Base-by-base conservation (phyloP, 345 rosid genomes). In the Eucalyptus caleyi region DNA sequence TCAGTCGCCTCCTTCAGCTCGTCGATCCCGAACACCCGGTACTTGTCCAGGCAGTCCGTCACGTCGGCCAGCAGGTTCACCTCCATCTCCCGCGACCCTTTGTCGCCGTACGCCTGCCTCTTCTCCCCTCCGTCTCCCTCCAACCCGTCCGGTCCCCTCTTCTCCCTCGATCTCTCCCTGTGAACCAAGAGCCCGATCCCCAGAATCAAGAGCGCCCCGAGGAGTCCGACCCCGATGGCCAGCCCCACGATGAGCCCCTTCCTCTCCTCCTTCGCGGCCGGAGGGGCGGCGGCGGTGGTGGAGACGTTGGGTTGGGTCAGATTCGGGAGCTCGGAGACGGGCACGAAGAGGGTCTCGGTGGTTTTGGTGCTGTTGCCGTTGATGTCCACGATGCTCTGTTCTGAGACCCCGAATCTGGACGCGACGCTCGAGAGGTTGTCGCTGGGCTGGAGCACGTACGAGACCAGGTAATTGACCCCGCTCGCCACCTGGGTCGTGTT, bases 1-100 rank as follows among this genome's bases (percentile, higher is more conserved):
- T 94, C 92, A 21, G 97, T 96, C 47, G 96, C 97, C 91, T 92
- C 95, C 87, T 88, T 93, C 89, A 96, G 82, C 88, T 94, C 95
- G 47, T 95, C 96, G 88, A 95, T 93, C 69, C 93, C 93, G 89
- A 96, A 95, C 82, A 96, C 93, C 86, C 90, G 94, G 65, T 96
- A 96, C 91, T 93, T 96, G 87, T 94, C 97, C 94, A 96, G 89
- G 90, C 97, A 95, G 51, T 93, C 95, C 87, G 97, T 94, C 83
- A 96, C 95, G 93, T 95, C 96, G 24, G 96, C 97, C 94, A 96
- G 89, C 87, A 96, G 90, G 91, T 69, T 92, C 89, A 87, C 93
- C 86, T 94, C 93, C 93, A 87, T 89, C 13, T 91, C 91, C 15
- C 86, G 86, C 91, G 50, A 81, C 88, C 26, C 60, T 86, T 21